Base-by-base conservation (phyloP, 306 rosid genomes). In the Astragalus membranaceus region DNA sequence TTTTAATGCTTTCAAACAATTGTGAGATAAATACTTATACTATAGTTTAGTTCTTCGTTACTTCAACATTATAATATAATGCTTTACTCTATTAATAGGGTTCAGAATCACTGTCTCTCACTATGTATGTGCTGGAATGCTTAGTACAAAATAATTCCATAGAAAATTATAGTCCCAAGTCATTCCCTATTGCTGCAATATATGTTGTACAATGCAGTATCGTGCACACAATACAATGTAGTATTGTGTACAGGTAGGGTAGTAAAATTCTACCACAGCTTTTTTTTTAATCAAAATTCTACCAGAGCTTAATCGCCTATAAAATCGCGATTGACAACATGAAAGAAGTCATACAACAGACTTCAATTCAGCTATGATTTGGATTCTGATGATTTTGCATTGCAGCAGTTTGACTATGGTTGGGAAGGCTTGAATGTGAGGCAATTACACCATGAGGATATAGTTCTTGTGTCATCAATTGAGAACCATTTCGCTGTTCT, bases 401-500 rank as follows among this genome's bases (percentile, higher is more conserved):
- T 48, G 17, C 66, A 2, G 16, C 65, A 1, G 63, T 59, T 60
- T 41, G 79, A 60, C 1, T 64, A 12, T 23, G 10, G 8, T 32
- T 70, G 37, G 84, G 65, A 39, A 64, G 75, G 77, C 72, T 35
- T 44, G 50, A 26, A 52, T 39, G 49, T 12, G 68, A 59, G 41
- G 71, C 46, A 69, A 58, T 69, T 74, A 54, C 44, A 58, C 82
- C 66, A 64, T 47, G 52, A 48, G 76, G 48, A 33, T 78, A 57
- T 44, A 60, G 83, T 26, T 71, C 67, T 74, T 55, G 60, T 30
- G 80, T 33, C 50, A 37, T 73, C 26, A 4, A 17, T 36, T 77
- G 82, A 33, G 86, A 47, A 51, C 60, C 68, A 14, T 8, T 79
- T 12, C 66, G 84, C 69, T 69, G 98, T 60, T 72, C 77, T 12